Evolutionary conservation across 148 eudicot genomes (phyloP).

Genomic region (Rhododendron williamsianum): DNA sequence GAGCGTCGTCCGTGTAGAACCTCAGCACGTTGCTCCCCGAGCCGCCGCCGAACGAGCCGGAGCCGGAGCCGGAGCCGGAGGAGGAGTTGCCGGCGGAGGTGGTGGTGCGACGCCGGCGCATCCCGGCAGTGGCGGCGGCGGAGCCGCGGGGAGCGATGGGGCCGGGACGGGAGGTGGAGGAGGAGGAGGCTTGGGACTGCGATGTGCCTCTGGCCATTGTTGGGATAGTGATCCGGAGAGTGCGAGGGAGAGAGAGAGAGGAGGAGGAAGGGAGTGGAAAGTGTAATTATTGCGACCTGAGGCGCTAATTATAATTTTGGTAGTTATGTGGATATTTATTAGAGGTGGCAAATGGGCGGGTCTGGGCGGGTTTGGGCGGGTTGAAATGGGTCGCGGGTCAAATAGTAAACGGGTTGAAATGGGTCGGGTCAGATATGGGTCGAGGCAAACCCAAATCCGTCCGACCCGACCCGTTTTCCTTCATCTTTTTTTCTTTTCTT

Average conservation of each 20-base stretch:
- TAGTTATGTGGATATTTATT: background rate
- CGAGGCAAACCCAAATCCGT: no score
- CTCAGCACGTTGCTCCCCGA: conserved; percentile 44
- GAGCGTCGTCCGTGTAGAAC: conserved; percentile 73
- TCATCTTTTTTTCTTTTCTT: no score
- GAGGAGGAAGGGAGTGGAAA: background rate
- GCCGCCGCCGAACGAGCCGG: background rate
- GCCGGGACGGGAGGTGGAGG: conserved; percentile 39
- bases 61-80: conserved; percentile 7
- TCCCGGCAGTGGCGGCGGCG: conserved; percentile 57
- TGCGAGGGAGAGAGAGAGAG: conserved; percentile 2
- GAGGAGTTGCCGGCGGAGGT: conserved; percentile 10
- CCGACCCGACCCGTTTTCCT: no score
- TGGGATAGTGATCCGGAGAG: background rate
- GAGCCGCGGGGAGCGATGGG: conserved; percentile 52
- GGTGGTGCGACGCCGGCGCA: conserved; percentile 42
- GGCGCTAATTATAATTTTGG: background rate
- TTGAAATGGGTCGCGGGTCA: no score
- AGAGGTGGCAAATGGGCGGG: no score
- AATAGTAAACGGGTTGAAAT: no score
- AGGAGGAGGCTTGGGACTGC: conserved; percentile 35
- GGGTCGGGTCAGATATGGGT: no score
- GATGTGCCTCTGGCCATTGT: conserved; percentile 41
- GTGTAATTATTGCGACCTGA: background rate
- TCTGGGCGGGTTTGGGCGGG: no score